phyloP scores from a whole-genome alignment of 768 basidiomycete species.

The Kwoniella shandongensis region DNA sequence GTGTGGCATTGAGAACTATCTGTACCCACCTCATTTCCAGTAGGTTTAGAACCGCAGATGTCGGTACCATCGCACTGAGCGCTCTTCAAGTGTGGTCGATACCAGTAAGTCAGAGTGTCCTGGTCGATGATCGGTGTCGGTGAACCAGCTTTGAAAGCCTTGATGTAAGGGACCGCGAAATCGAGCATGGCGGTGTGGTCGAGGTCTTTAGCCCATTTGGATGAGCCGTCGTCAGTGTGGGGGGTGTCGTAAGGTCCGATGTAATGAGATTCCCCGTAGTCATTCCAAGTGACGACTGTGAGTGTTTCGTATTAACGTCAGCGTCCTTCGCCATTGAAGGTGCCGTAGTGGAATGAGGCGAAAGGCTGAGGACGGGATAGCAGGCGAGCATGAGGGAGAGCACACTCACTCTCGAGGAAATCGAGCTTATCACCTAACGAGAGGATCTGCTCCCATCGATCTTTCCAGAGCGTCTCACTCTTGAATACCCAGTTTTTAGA shows the following conservation, averaged over 20 bases:
- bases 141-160: slow-evolving; percentile 48
- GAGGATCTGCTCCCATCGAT: slow-evolving; percentile 50
- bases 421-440: slow-evolving; percentile 34
- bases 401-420: slow-evolving; percentile 40
- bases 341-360: no score
- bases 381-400: neutral
- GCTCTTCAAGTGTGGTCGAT: slow-evolving; percentile 48
- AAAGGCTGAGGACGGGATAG: no score
- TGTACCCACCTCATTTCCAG: slow-evolving; percentile 44
- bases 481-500: slow-evolving; percentile 53
- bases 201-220: slow-evolving; percentile 46
- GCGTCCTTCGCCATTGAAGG: neutral
- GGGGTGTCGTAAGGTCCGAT: slow-evolving; percentile 45
- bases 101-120: slow-evolving; percentile 51
- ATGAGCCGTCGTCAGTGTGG: slow-evolving; percentile 51
- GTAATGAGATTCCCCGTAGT: slow-evolving; percentile 52
- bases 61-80: slow-evolving; percentile 50
- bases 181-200: slow-evolving; percentile 51
- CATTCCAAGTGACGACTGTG: slow-evolving; percentile 44
- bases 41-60: slow-evolving; percentile 45
- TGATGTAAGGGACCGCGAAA: slow-evolving; percentile 51
- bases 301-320: neutral
- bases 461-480: slow-evolving; percentile 48
- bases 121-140: slow-evolving; percentile 35
- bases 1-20: neutral